phyloP scores from a whole-genome alignment of 108 stramenopile genomes.

The Stephanodiscus triporus region DNA sequence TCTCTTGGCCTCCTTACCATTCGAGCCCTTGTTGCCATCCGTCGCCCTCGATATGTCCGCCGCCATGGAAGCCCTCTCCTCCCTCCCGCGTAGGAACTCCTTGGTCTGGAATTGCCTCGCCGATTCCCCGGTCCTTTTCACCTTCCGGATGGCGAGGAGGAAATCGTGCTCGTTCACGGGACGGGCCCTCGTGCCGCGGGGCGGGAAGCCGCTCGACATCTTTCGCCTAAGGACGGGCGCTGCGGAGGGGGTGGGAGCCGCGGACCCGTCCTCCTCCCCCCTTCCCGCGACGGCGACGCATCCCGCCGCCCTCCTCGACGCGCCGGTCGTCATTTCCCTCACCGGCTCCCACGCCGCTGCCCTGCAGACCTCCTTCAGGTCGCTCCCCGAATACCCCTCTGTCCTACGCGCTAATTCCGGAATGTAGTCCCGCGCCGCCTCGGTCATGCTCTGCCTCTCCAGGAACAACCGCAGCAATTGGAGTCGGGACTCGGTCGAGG shows the following conservation, averaged over 20 bases:
- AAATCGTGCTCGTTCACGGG: constrained; percentile 72
- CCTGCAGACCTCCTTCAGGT: constrained; percentile 94
- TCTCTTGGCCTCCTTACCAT: constrained; percentile 15
- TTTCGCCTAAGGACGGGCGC: constrained; percentile 8
- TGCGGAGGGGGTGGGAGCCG: constrained; percentile 8
- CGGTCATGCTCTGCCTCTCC: constrained; percentile 59
- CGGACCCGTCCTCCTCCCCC: not conserved
- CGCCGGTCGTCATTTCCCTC: constrained; percentile 77
- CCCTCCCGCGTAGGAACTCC: constrained; percentile 43
- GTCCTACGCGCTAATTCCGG: constrained; percentile 69
- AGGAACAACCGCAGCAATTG: constrained; percentile 86
- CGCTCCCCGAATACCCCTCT: constrained; percentile 91
- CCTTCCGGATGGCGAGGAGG: constrained; percentile 67
- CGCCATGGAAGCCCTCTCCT: constrained; percentile 29
- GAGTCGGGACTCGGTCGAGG: constrained; percentile 62
- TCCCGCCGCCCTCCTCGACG: constrained; percentile 65
- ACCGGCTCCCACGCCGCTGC: constrained; percentile 90
- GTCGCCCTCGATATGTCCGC: constrained; percentile 28
- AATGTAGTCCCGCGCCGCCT: constrained; percentile 53
- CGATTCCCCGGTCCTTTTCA: constrained; percentile 78
- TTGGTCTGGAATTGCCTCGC: constrained; percentile 56
- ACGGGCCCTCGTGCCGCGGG: constrained; percentile 55
- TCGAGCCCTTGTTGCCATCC: not conserved
- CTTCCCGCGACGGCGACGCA: not conserved
- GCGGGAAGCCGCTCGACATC: constrained; percentile 45